Evolutionary conservation across 176 grass and related monocot genomes (phyloP).

Genomic region (Raddia distichophylla): DNA sequence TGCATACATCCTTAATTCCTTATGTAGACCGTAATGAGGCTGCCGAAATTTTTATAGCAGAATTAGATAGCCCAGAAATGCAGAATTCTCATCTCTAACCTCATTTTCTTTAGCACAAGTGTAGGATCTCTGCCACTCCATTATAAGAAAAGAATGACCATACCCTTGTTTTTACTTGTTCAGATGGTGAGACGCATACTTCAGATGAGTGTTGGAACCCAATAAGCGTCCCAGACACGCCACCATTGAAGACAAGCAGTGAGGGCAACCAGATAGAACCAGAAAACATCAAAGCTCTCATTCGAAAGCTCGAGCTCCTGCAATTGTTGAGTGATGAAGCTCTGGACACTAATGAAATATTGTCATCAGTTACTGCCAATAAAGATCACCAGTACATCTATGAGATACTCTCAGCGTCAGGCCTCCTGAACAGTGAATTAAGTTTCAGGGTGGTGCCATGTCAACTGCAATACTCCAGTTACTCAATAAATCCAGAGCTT

Average conservation of each 20-base stretch:
- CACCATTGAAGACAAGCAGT: constrained; percentile 35
- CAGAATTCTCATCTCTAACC: background rate
- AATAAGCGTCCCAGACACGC: constrained; percentile 49
- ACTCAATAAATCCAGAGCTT: constrained; percentile 56
- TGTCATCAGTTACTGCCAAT: constrained; percentile 35
- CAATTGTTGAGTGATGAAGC: constrained; percentile 50
- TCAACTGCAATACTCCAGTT: constrained; percentile 18
- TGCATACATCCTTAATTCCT: constrained; percentile 39
- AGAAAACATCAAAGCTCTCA: constrained; percentile 55
- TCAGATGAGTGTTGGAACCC: constrained; percentile 58
- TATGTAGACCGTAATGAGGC: constrained; percentile 46
- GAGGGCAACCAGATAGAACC: constrained; percentile 47
- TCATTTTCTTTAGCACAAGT: background rate
- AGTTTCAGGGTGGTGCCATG: constrained; percentile 1
- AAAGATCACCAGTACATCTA: constrained; percentile 60
- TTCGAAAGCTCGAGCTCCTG: constrained; percentile 59
- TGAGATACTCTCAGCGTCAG: constrained; percentile 59
- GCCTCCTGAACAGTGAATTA: constrained; percentile 52
- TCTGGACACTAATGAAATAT: constrained; percentile 12
- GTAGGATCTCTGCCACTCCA: too few species aligned
- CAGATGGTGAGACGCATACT: constrained; percentile 55
- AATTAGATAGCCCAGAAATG: background rate
- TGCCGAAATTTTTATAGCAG: constrained; percentile 9
- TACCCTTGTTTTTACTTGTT: constrained; percentile 28
- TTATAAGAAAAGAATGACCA: background rate